A percentile compares a stretch with the other conserved stretches of the same genome.
Conservation (phyloP, 352 stramenopile species). For the Pythium vanterpoolii region DNA sequence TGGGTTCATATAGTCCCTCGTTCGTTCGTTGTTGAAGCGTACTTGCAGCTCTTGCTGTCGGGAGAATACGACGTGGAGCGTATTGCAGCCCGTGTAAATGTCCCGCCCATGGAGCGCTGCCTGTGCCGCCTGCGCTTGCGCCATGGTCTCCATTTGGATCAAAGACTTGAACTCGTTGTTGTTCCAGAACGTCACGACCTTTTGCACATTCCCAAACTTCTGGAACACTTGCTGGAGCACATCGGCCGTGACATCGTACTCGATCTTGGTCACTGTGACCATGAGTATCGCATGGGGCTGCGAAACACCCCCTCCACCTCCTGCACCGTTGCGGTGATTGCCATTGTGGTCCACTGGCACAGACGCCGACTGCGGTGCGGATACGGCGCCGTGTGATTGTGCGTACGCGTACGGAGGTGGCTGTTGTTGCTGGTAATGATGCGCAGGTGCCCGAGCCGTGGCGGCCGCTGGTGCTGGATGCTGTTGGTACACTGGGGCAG, state of each 20-base stretch:
- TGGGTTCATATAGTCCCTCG: constrained; percentile 72
- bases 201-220: constrained; percentile 82
- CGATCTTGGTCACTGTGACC: constrained; percentile 76
- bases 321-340: constrained; percentile 18
- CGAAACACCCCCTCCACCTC: neutral
- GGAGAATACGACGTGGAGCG: constrained; percentile 77
- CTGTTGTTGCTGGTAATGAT: constrained; percentile 27
- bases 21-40: constrained; percentile 75
- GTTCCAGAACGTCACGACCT: constrained; percentile 83
- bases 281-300: constrained; percentile 65
- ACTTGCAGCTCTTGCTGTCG: constrained; percentile 64
- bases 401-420: constrained; percentile 6
- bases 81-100: constrained; percentile 86
- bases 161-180: constrained; percentile 80
- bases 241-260: constrained; percentile 81
- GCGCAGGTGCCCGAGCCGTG: constrained; percentile 4
- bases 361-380: neutral
- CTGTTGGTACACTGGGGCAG: neutral
- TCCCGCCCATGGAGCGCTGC: constrained; percentile 70
- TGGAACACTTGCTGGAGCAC: constrained; percentile 81
- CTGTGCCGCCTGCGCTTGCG: constrained; percentile 69
- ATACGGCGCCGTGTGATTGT: neutral
- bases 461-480: neutral
- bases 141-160: constrained; percentile 73
- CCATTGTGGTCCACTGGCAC: neutral